Base-by-base conservation (phyloP, 805 yeast species). In the Wickerhamomyces pijperi region DNA sequence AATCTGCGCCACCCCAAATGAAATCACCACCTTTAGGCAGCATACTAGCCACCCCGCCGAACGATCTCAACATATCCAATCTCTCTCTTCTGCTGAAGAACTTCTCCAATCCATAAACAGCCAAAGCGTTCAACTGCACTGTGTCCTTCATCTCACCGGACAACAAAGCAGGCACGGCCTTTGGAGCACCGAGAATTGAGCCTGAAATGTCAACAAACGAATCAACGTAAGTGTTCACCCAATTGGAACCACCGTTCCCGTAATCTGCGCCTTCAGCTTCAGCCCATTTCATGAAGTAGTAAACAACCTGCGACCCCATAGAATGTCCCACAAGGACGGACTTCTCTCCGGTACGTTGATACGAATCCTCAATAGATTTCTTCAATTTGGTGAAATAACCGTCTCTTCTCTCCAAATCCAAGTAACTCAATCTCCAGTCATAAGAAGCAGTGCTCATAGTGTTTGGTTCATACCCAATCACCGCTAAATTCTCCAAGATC, bases 111-210 rank as follows among this genome's bases (percentile, higher is more conserved):
- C 97, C 98, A 53, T 84, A 86, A 46, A 90, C 86, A 0, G 97
- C 98, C 44, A 90, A 61, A 3, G 92, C 81, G 57, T 92, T 92
- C 56, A 92, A 66, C 53, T 90, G 95, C 23, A 94, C 94, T 0
- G 98, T 92, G 58, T 92, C 98, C 58, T 79, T 85, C 97, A 92
- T 92, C 61, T 92, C 98, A 14, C 98, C 98, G 14, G 95, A 84
- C n/a, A 92, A 59, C 42, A 92, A 64, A 1, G 96, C 96, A 0
- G 94, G 85, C 17, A 87, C 74, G 1, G 95, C 82, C 56, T 92
- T 92, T 2, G 98, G 98, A 0, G 97, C 87, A 3, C 98, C 98
- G 39, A 92, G 64, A 38, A 76, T 60, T n/a, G 92, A 78, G 0
- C 98, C 98, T 13, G 94, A 75, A 42, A 92, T 82, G 55, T 92